Evolutionary conservation across 177 flowering plant genomes (phyloP), one percentile per base, ranked within the genome.

Genomic region (Vitis hybrid): DNA sequence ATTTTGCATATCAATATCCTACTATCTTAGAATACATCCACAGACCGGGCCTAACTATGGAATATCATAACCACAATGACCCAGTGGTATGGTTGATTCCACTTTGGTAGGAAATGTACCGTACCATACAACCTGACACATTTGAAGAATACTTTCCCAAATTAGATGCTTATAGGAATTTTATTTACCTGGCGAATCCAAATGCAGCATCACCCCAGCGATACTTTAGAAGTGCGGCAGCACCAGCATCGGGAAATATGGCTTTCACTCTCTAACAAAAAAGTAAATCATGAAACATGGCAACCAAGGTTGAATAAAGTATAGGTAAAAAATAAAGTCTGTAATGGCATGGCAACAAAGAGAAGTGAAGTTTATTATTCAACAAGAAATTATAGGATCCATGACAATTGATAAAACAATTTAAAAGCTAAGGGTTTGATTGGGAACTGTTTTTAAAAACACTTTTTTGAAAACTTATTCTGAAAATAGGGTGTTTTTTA

Each of bases 161-260:
- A 50, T n/a, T 15, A 48, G 65, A 30, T 17, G 27, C 0, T 3
- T 54, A 61, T 6, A 49, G 41, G 41, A 71, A 66, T 61, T n/a
- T 62, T 35, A 58, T 59, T 81, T 82, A 92, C 99, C 99, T 93
- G 69, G 99, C 60, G 64, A 95, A 93, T 21, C 88, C 84, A 80
- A 95, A 95, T 66, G 82, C 79, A 62, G 99, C 97, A 84, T 91
- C 98, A 76, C 87, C 79, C 99, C 99, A 95, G 30, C 78, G 81
- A 78, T 95, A 88, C 71, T 95, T 86, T 68, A 95, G 82, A 67
- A 95, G 92, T 61, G 99, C 98, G 63, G 99, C 92, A 63, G 98
- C 99, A 70, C 99, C 99, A 84, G 99, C 96, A 87, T 95, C 99
- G 24, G 99, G 99, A 83, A 88, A 95, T 72, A 95, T 70, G 55